Base-by-base conservation (phyloP, 805 yeast species). In the Saccharomycopsis amapae region DNA sequence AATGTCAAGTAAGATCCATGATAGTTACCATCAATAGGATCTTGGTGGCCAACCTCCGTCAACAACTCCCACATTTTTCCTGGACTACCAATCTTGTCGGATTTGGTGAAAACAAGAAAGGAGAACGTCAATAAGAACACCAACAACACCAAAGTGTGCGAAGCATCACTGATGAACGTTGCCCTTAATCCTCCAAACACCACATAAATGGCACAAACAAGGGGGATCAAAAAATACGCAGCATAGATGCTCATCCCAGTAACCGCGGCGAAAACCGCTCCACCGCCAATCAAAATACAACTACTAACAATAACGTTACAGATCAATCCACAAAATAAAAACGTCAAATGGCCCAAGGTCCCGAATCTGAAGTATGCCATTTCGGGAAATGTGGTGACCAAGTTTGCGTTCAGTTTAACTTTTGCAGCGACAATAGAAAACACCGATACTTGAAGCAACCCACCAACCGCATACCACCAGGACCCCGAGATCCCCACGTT, bases 131-230 rank as follows among this genome's bases (percentile, higher is more conserved):
- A 51, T 39, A 72, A 55, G 42, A 72, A 63, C 24, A 65, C 59
- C 48, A 66, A 62, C 37, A 72, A 59, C 44, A 72, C 65, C 38
- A 71, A 67, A 1, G 76, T 71, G 56, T 73, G 78, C 15, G 67
- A 62, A 56, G 73, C 74, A 56, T 75, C 79, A 12, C 78, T 67
- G 33, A 74, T 61, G 50, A 74, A 73, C 2, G 79, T 74, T 10
- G 77, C 73, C 51, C 72, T 68, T 25, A 74, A 57, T 6, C 79
- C 79, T 42, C 78, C 79, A 34, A 72, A 64, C 23, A 67, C 62
- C 3, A 76, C 74, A 54, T 74, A 75, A 15, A 73, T 56, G 42
- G 72, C 62, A 39, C 74, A 76, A n/a, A 73, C 73, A 25, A 72
- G 53, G 3, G 77, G 76, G 7, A 72, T 53, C 37, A 73, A 57